Evolutionary conservation across 83 land plant genomes (phyloP).

Genomic region (Picea abies): DNA sequence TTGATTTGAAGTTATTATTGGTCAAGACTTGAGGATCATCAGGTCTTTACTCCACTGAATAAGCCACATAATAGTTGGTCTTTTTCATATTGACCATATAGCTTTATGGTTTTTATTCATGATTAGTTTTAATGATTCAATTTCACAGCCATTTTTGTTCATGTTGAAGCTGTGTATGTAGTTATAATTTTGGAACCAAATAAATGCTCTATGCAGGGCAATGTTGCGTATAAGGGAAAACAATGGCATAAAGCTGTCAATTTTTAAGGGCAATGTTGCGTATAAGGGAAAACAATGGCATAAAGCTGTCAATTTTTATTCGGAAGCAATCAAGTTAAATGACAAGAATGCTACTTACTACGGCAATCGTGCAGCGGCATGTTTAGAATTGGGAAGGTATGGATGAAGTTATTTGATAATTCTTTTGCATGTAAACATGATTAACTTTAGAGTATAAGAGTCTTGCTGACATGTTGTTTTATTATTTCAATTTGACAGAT

Average conservation of each 20-base stretch:
- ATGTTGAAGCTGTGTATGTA: background rate
- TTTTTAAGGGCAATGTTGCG: conserved; percentile 99
- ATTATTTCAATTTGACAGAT: conserved; percentile 18
- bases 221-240: too few relatives aligned
- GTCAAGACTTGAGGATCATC: too few relatives aligned
- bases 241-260: too few relatives aligned
- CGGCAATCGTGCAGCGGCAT: conserved; percentile 93
- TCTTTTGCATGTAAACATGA: background rate
- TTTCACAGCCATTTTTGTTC: background rate
- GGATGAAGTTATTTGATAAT: conserved; percentile 1
- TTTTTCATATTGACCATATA: too few relatives aligned
- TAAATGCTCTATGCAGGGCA: conserved; percentile 10
- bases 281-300: conserved; percentile 85
- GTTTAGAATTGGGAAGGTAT: conserved; percentile 87
- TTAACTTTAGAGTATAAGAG: conserved; percentile 1
- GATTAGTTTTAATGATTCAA: too few relatives aligned
- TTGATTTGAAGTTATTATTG: too few relatives aligned
- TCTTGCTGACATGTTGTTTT: background rate
- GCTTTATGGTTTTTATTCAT: too few relatives aligned
- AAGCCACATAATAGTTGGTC: too few relatives aligned
- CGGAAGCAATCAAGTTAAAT: conserved; percentile 91
- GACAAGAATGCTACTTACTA: conserved; percentile 77
- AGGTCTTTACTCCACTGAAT: too few relatives aligned
- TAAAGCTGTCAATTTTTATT: conserved; percentile 81
- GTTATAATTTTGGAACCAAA: background rate